phyloP scores from a whole-genome alignment of 2,329 filamentous ascomycete species.

The Leptographium flavum region DNA sequence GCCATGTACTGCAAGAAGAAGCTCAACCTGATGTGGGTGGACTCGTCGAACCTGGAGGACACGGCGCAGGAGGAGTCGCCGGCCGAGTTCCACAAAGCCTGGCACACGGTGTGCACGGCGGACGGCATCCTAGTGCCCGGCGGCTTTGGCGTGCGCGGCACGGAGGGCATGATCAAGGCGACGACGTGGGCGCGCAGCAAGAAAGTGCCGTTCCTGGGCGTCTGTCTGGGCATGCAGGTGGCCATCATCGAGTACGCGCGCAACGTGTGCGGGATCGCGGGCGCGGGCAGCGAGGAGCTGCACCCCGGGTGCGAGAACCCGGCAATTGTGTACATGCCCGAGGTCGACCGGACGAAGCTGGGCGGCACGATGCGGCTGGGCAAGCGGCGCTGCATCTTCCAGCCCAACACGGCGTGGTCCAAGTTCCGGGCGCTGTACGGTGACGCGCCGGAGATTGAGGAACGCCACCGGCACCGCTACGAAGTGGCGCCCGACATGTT shows the following conservation, averaged over 20 bases:
- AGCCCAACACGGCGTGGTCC: conserved; percentile 54
- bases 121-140: conserved; percentile 53
- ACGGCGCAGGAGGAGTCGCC: conserved; percentile 45
- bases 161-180: conserved; percentile 78
- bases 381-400: conserved; percentile 55
- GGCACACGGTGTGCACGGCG: conserved; percentile 64
- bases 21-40: conserved; percentile 71
- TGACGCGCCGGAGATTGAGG: conserved; percentile 32
- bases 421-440: conserved; percentile 56
- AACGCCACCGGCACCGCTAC: conserved; percentile 68
- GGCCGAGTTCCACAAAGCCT: conserved; percentile 69
- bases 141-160: conserved; percentile 71
- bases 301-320: conserved; percentile 43
- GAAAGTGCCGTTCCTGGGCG: conserved; percentile 69
- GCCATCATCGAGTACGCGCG: conserved; percentile 83
- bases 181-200: conserved; percentile 79
- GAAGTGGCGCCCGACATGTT: conserved; percentile 66
- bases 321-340: conserved; percentile 85
- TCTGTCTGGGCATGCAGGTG: conserved; percentile 87
- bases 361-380: conserved; percentile 72
- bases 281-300: conserved; percentile 43
- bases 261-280: conserved; percentile 50
- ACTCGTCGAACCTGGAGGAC: conserved; percentile 70
- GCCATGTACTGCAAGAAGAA: conserved; percentile 75
- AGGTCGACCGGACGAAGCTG: conserved; percentile 45